A percentile compares a stretch with the other conserved stretches of the same genome.
Evolutionary conservation across 805 yeast species (phyloP).

Genomic region (Nakazawaea wyomingensis): DNA sequence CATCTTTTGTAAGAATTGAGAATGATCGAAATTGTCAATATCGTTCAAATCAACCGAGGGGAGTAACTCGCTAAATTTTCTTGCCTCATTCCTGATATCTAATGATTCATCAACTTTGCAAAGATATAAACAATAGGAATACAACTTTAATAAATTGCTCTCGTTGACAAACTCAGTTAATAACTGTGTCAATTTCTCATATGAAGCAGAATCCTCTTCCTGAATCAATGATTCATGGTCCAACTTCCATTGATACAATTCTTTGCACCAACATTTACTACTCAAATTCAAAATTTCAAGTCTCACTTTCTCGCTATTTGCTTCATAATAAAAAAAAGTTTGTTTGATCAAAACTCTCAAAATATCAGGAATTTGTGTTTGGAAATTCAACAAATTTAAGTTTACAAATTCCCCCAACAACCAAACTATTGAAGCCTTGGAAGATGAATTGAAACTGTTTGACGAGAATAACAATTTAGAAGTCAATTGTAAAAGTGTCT

Average conservation of each 20-base stretch:
- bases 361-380: conserved; percentile 66
- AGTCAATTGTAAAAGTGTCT: conserved; percentile 47
- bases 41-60: conserved; percentile 22
- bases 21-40: conserved; percentile 15
- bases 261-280: conserved; percentile 62
- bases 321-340: conserved; percentile 28
- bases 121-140: conserved; percentile 54
- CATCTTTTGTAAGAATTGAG: conserved; percentile 17
- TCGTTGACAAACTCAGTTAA: conserved; percentile 14
- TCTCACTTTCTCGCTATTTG: conserved; percentile 38
- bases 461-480: conserved; percentile 20
- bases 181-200: conserved; percentile 4
- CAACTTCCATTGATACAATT: conserved; percentile 36
- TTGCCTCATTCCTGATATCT: conserved; percentile 81
- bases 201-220: conserved; percentile 14
- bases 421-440: conserved; percentile 87
- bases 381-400: conserved; percentile 17
- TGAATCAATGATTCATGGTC: conserved; percentile 13
- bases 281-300: conserved; percentile 68
- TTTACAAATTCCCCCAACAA: conserved; percentile 75
- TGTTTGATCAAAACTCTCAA: conserved; percentile 49
- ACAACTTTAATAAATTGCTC: conserved; percentile 38
- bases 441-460: conserved; percentile 23
- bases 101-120: conserved; percentile 69
- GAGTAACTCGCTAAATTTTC: conserved; percentile 63